Base-by-base conservation (phyloP, 2,329 filamentous ascomycete species). In the Epichloe scottii region DNA sequence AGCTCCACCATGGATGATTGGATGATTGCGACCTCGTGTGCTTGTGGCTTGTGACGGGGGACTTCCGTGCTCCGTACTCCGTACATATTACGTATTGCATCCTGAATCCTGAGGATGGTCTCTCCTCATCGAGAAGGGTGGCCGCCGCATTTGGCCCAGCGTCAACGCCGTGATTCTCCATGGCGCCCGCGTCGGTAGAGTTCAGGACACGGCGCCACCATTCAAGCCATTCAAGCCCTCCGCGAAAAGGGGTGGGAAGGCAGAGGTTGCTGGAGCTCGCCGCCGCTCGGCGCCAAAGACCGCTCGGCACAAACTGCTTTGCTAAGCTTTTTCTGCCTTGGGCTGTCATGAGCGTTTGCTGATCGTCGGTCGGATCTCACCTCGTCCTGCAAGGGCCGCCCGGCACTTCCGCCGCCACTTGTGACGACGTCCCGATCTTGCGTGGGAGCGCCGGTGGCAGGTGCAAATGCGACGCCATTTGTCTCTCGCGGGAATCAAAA, bases 331-430 rank as follows among this genome's bases (percentile, higher is more conserved):
- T 11, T 10, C 30, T 30, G 30, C 30, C 30, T 10, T 30, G 30
- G 46, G 35, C 17, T 49, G 26, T 21, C 7, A 39, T 17, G 1
- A 7, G 30, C 39, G 38, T 14, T 23, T 19, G n/a, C 12, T 50
- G 33, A 50, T 45, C n/a, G 21, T 17, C 41, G 23, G 21, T 17
- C 41, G 23, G 10, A 46, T 46, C 44, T 37, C 34, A 14, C 34
- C 17, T 39, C 35, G 42, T 11, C 34, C 41, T 50, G 41, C 48
- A 40, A 50, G 41, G 48, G 48, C 48, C 41, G 41, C n/a, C 34
- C 48, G 34, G 35, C 35, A 50, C 34, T 15, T 30, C 34, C 48
- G 21, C n/a, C 48, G 21, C 21, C 48, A 3, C 38, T 40, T 48
- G 23, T 40, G 19, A 39, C 35, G 17, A 48, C 21, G 14, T 21